Conservation (phyloP, 192 early-diverging fungal species). For the Dissophora ornata region DNA sequence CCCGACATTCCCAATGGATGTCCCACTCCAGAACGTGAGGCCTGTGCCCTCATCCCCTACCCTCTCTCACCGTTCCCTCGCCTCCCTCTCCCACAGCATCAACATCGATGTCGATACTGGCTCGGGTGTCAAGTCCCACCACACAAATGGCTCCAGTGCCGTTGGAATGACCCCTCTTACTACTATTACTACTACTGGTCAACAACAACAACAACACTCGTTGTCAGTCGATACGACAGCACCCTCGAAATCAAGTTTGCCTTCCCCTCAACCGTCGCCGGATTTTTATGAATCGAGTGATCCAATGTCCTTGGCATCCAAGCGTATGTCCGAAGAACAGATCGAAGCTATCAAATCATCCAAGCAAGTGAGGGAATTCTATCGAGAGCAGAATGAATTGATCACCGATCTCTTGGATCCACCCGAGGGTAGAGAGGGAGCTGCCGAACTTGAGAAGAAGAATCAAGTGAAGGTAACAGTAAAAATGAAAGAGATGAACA, state of each 20-base stretch:
- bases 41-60: constrained; percentile 18
- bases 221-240: constrained; percentile 14
- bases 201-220: background rate
- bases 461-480: constrained; percentile 53
- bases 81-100: background rate
- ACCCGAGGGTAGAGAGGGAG: constrained; percentile 46
- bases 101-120: constrained; percentile 31
- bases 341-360: constrained; percentile 54
- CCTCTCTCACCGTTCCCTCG: constrained; percentile 18
- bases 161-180: no score
- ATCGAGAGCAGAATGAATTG: constrained; percentile 83
- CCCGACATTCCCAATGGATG: constrained; percentile 1
- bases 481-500: background rate
- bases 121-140: constrained; percentile 7
- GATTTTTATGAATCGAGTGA: constrained; percentile 49
- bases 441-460: constrained; percentile 50
- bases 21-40: constrained; percentile 4
- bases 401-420: constrained; percentile 80
- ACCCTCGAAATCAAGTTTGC: background rate
- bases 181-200: no score
- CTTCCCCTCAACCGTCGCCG: constrained; percentile 29
- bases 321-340: constrained; percentile 63
- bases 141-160: background rate
- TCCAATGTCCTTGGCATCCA: constrained; percentile 53
- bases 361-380: constrained; percentile 74